Base-by-base conservation (phyloP, 768 basidiomycete genomes). In the Boletellus ananiceps region DNA sequence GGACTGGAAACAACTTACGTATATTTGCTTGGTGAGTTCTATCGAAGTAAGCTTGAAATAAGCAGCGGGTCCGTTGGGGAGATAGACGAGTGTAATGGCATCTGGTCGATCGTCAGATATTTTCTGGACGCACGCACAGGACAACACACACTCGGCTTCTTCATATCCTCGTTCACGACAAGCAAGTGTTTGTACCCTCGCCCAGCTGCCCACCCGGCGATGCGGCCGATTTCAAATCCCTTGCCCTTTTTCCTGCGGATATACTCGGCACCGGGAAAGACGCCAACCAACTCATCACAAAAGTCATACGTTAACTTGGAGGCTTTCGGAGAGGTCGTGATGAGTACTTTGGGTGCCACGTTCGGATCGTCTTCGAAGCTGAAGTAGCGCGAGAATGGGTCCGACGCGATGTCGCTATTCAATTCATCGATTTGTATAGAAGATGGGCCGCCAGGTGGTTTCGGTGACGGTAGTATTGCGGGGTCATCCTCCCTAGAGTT, bases 91-190 rank as follows among this genome's bases (percentile, higher is more conserved):
- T 0, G 95, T 97, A 54, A 99, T 83, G 2, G 93, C 93, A 69
- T 95, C 96, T 98, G 56, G 5, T 19, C 41, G 15, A 40, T 52
- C 29, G 44, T 50, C 31, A 56, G 50, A 59, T 31, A 21, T 11
- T 16, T 38, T 52, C 13, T 21, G 8, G 19, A 11, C n/a, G 16
- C 19, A 32, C 5, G 9, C 12, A 23, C 5, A 40, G 23, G 39
- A 37, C 8, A 19, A 50, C 12, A 77, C 91, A 67, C 57, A 94
- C 96, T 96, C 13, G 93, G 88, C 63, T 85, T 86, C 64, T 93
- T 93, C 76, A 84, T 85, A 58, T 98, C 90, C 62, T 99, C 96
- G 55, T 98, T 98, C 31, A 98, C 90, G 3, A 99, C 91, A 37
- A 89, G 76, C 54, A 98, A 64, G 55, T 94, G 91, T 38, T 85